Conservation (phyloP, 257 asterid species). For the Solanum chiquidenum region DNA sequence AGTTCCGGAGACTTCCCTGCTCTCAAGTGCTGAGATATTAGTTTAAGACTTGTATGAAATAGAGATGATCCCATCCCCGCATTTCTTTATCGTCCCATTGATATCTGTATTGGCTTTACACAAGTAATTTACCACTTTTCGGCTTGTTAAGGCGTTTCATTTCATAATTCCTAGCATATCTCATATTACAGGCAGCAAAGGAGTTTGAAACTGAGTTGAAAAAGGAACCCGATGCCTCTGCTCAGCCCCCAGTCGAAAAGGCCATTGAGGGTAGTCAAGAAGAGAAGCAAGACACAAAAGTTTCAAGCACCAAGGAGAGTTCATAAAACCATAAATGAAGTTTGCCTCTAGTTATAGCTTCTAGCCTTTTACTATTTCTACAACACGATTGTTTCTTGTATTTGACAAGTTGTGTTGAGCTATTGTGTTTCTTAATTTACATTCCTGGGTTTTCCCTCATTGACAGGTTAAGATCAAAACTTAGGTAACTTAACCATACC, state of each 20-base stretch:
- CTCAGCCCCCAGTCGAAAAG: constrained; percentile 25
- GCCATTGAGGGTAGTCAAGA: constrained; percentile 23
- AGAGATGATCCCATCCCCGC: not conserved
- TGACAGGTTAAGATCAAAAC: not conserved
- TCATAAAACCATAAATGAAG: constrained; percentile 8
- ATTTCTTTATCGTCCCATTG: too few species aligned
- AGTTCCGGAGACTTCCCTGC: not conserved
- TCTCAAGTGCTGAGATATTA: not conserved
- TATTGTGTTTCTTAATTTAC: not conserved
- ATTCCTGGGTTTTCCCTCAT: not conserved
- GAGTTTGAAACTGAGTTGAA: constrained; percentile 82
- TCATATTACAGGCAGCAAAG: constrained; percentile 60
- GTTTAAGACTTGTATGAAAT: not conserved
- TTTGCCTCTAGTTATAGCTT: constrained; percentile 1
- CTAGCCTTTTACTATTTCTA: not conserved
- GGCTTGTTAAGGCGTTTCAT: not conserved
- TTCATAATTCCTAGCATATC: not conserved
- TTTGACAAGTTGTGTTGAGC: not conserved
- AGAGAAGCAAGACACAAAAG: constrained; percentile 31
- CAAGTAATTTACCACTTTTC: too few species aligned
- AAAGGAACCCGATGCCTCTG: constrained; percentile 43
- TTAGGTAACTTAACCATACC: not conserved
- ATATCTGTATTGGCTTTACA: not conserved
- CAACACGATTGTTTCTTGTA: constrained; percentile 1
- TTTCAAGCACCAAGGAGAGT: constrained; percentile 41